phyloP scores from a whole-genome alignment of 768 basidiomycete genomes.

The Amanita inopinata region DNA sequence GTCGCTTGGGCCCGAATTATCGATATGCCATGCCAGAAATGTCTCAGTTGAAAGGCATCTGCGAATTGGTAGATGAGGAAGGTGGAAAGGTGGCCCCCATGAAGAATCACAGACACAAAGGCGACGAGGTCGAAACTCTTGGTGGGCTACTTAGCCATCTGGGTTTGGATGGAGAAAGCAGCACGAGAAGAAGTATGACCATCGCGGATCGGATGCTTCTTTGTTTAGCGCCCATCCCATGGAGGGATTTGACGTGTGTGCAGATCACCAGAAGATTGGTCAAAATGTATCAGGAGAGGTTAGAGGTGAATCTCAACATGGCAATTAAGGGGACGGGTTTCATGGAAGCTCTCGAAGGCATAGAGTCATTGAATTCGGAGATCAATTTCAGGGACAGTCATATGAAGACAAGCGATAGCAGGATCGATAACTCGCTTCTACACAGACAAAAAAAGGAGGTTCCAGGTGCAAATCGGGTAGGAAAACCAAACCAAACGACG shows the following conservation, averaged over 20 bases:
- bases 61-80: conserved; percentile 27
- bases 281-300: conserved; percentile 26
- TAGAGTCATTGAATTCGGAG: too few species aligned
- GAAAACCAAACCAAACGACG: conserved; percentile 10
- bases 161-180: conserved; percentile 20
- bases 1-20: conserved; percentile 32
- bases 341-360: conserved; percentile 29
- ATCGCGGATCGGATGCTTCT: conserved; percentile 35
- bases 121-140: background rate
- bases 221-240: conserved; percentile 44
- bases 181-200: conserved; percentile 25
- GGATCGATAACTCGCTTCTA: too few species aligned
- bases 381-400: background rate
- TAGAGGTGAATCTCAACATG: conserved; percentile 32
- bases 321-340: conserved; percentile 28
- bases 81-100: background rate
- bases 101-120: background rate
- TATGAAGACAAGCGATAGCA: background rate
- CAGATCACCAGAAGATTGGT: conserved; percentile 31
- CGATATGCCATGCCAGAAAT: conserved; percentile 21
- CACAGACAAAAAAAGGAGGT: background rate
- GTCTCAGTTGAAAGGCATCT: conserved; percentile 17
- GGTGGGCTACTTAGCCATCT: background rate
- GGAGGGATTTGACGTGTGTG: conserved; percentile 30
- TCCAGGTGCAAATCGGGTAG: too few species aligned